Percentiles rank a stretch among this genome's conserved stretches.
These are phyloP conservation scores for Herpotrichia juniperi DNA, from an alignment of 2,329 filamentous ascomycete genomes.

Conservation along the genomic window DNA sequence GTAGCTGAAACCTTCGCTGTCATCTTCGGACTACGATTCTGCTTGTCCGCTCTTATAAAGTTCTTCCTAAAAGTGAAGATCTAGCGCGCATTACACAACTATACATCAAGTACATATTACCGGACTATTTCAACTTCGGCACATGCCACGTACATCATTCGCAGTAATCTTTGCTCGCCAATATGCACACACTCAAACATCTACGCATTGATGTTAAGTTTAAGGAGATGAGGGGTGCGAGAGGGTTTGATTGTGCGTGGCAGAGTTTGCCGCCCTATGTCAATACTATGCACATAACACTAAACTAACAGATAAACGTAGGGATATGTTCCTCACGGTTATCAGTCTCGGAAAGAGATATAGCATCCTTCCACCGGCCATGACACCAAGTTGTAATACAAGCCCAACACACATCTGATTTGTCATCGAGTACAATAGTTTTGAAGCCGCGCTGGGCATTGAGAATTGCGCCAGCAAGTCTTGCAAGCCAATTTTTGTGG, in stretches of 20 bases:
- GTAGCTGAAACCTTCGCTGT: too few species aligned
- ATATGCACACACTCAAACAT: neutral
- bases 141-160: neutral
- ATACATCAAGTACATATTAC: neutral
- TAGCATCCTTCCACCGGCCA: too few species aligned
- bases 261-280: neutral
- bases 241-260: neutral
- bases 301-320: too few species aligned
- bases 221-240: neutral
- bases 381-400: too few species aligned
- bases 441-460: slow-evolving; percentile 1
- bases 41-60: neutral
- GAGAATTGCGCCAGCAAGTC: slow-evolving; percentile 11
- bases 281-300: neutral
- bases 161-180: neutral
- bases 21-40: neutral
- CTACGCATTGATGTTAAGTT: neutral
- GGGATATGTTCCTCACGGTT: too few species aligned
- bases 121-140: neutral
- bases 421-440: too few species aligned
- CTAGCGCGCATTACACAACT: neutral
- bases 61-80: neutral
- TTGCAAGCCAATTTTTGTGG: slow-evolving; percentile 10
- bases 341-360: too few species aligned
- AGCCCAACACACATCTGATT: too few species aligned